phyloP scores from a whole-genome alignment of 441 rosid genomes.

The Corymbia citriodora region DNA sequence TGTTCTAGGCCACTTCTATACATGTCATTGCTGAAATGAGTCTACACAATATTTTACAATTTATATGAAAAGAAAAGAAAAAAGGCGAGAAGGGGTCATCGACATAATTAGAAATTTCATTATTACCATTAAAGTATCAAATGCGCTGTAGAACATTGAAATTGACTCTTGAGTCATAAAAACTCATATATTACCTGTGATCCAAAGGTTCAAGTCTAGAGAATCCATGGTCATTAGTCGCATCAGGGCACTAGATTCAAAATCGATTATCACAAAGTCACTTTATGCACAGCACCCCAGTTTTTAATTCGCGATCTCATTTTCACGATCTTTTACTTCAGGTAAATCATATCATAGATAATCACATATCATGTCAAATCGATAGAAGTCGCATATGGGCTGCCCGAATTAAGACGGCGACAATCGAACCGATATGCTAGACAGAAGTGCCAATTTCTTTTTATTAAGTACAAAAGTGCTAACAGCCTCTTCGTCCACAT shows the following conservation, averaged over 20 bases:
- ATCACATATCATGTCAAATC: background rate
- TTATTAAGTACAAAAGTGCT: background rate
- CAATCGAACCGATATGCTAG: background rate
- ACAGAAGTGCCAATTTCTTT: background rate
- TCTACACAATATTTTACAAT: background rate
- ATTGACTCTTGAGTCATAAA: background rate
- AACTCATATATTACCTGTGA: background rate
- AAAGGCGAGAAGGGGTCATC: background rate
- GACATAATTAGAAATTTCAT: background rate
- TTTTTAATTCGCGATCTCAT: background rate
- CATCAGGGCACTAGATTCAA: background rate
- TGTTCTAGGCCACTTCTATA: background rate
- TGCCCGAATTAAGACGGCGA: background rate
- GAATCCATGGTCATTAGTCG: background rate
- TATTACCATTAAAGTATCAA: background rate
- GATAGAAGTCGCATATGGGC: rapidly evolving
- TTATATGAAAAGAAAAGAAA: no score
- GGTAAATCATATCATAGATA: background rate
- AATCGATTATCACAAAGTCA: background rate
- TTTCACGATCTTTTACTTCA: background rate
- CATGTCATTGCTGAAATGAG: background rate
- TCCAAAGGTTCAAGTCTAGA: no score
- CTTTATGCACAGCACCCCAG: rapidly evolving
- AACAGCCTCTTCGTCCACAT: background rate
- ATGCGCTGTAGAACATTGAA: no score